These are phyloP conservation scores for Polygonum aviculare DNA, from an alignment of 148 eudicot species.

Conservation along the genomic window DNA sequence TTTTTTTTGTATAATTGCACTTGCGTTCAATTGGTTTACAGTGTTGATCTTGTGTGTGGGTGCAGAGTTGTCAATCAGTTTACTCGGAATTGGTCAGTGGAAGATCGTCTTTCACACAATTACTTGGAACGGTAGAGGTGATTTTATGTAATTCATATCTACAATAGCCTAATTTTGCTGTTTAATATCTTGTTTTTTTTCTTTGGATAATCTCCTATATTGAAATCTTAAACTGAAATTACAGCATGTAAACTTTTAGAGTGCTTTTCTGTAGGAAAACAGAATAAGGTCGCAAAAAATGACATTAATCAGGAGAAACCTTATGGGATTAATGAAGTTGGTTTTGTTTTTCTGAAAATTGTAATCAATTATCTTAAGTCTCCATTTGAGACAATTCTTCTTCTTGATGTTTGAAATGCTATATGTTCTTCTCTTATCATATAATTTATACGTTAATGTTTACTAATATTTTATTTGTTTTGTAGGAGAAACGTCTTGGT, in stretches of 20 bases:
- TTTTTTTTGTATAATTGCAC: no score
- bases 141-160: background rate
- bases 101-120: conserved; percentile 32
- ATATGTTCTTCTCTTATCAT: no score
- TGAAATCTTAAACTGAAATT: background rate
- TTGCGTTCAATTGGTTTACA: no score
- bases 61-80: conserved; percentile 49
- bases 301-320: no score
- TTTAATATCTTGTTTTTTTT: background rate
- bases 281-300: no score
- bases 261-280: no score
- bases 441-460: no score
- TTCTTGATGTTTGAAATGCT: background rate
- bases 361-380: background rate
- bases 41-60: no score
- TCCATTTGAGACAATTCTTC: background rate
- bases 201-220: background rate
- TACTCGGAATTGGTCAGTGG: conserved; percentile 53
- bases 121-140: conserved; percentile 41
- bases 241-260: background rate
- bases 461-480: no score
- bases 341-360: background rate
- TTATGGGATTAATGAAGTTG: background rate
- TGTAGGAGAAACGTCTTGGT: no score
- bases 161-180: background rate